A percentile compares a stretch with the other conserved stretches of the same genome.
Evolutionary conservation across 2,329 filamentous ascomycete genomes (phyloP).

Genomic region (Hansfordia pulvinata): DNA sequence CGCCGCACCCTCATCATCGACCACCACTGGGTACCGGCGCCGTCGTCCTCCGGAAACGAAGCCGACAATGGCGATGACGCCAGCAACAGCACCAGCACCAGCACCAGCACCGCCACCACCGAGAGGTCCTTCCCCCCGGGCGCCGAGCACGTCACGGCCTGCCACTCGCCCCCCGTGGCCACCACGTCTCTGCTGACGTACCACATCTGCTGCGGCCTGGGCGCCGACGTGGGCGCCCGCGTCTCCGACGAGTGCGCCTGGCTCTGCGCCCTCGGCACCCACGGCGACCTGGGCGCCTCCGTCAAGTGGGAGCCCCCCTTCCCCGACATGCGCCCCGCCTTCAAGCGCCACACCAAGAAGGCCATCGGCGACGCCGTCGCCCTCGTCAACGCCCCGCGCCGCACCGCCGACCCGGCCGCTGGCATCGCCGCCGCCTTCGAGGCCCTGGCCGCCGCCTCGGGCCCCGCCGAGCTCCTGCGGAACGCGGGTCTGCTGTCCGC

Average conservation of each 20-base stretch:
- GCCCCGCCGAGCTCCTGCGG: conserved; percentile 35
- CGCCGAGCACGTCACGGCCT: conserved; percentile 44
- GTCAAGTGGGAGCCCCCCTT: conserved; percentile 55
- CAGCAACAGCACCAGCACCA: too few relatives aligned
- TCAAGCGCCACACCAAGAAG: conserved; percentile 49
- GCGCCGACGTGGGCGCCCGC: conserved; percentile 31
- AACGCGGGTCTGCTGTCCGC: conserved; percentile 37
- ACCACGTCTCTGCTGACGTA: conserved; percentile 53
- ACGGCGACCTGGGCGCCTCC: conserved; percentile 51
- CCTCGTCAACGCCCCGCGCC: conserved; percentile 50
- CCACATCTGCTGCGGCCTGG: conserved; percentile 43
- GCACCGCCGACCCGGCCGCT: conserved; percentile 46
- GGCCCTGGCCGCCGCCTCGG: conserved; percentile 33
- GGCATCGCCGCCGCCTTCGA: conserved; percentile 48
- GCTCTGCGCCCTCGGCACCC: conserved; percentile 51
- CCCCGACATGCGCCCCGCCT: conserved; percentile 46
- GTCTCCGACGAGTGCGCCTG: conserved; percentile 39
- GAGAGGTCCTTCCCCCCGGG: conserved; percentile 45
- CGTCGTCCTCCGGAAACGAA: too few relatives aligned
- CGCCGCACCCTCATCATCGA: conserved; percentile 44
- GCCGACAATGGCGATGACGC: conserved; percentile 32
- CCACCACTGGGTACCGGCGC: conserved; percentile 51
- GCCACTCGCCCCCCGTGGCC: conserved; percentile 49
- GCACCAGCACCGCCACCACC: too few relatives aligned
- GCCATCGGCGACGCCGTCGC: conserved; percentile 48